Evolutionary conservation across 2,329 filamentous ascomycete genomes (phyloP).

Genomic region (Hymenoscyphus repandus): DNA sequence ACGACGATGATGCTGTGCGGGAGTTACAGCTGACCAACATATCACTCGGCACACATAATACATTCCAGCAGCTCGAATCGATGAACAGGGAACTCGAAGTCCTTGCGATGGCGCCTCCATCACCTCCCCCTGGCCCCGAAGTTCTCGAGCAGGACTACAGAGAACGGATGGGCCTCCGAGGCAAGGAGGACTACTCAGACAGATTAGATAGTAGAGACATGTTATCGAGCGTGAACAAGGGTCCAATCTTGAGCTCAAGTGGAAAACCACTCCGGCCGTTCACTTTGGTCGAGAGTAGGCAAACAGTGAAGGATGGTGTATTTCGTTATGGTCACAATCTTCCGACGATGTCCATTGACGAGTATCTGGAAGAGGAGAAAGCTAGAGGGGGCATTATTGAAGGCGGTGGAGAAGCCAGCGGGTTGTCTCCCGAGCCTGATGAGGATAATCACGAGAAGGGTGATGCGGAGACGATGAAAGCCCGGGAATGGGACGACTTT

Average conservation of each 20-base stretch:
- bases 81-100: slow-evolving; percentile 81
- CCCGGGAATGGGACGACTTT: slow-evolving; percentile 91
- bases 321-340: slow-evolving; percentile 89
- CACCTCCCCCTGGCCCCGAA: slow-evolving; percentile 38
- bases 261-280: slow-evolving; percentile 90
- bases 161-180: slow-evolving; percentile 33
- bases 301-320: slow-evolving; percentile 71
- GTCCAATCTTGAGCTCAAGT: slow-evolving; percentile 69
- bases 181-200: slow-evolving; percentile 57
- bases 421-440: slow-evolving; percentile 64
- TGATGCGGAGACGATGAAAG: slow-evolving; percentile 89
- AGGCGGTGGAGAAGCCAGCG: slow-evolving; percentile 75
- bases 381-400: slow-evolving; percentile 83
- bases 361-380: slow-evolving; percentile 90
- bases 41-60: slow-evolving; percentile 66
- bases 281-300: slow-evolving; percentile 72
- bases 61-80: slow-evolving; percentile 83
- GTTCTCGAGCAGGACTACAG: slow-evolving; percentile 43
- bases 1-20: slow-evolving; percentile 81
- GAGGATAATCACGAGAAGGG: slow-evolving; percentile 87
- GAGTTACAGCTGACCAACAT: slow-evolving; percentile 74
- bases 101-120: slow-evolving; percentile 64
- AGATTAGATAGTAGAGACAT: slow-evolving; percentile 64
- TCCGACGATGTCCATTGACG: slow-evolving; percentile 96
- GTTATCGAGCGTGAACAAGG: slow-evolving; percentile 44